Evolutionary conservation across 192 early-diverging fungal species (phyloP).

Genomic region (Coemansia sp.): DNA sequence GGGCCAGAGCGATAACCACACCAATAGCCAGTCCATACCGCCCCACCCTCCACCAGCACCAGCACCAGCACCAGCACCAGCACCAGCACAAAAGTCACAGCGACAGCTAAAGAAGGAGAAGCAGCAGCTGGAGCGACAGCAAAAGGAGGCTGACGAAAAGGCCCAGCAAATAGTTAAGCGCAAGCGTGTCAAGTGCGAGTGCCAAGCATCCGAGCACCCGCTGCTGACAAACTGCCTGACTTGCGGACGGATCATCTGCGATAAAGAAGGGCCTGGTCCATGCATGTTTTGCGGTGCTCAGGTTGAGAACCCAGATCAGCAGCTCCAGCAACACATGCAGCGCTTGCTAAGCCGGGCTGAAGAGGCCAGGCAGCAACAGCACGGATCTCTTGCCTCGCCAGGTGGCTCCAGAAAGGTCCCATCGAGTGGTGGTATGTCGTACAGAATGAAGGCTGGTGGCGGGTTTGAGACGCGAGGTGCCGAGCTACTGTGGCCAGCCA

Average conservation of each 20-base stretch:
- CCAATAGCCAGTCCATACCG: not conserved
- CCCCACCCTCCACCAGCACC: not conserved
- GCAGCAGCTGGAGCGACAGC: conserved; percentile 12
- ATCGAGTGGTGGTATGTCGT: conserved; percentile 9
- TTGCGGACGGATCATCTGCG: conserved; percentile 57
- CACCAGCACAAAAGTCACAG: conserved; percentile 24
- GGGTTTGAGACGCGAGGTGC: conserved; percentile 7
- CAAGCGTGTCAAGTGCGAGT: conserved; percentile 45
- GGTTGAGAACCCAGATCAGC: conserved; percentile 44
- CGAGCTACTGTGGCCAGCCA: conserved; percentile 17
- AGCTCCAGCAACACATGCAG: conserved; percentile 49
- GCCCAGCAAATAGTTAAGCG: conserved; percentile 17
- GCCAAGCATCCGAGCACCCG: conserved; percentile 48
- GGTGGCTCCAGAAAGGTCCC: not conserved
- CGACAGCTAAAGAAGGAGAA: conserved; percentile 38
- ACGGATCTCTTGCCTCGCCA: not conserved
- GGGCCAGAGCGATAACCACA: not conserved
- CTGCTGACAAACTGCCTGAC: conserved; percentile 55
- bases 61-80: not conserved
- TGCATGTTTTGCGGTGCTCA: conserved; percentile 53
- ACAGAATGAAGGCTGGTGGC: conserved; percentile 36
- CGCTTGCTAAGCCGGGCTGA: conserved; percentile 13
- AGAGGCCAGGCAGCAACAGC: not conserved
- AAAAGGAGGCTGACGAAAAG: conserved; percentile 21
- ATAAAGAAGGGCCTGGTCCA: conserved; percentile 50